Evolutionary conservation across 2,329 filamentous ascomycete species (phyloP).

Genomic region (Alternaria rosae): DNA sequence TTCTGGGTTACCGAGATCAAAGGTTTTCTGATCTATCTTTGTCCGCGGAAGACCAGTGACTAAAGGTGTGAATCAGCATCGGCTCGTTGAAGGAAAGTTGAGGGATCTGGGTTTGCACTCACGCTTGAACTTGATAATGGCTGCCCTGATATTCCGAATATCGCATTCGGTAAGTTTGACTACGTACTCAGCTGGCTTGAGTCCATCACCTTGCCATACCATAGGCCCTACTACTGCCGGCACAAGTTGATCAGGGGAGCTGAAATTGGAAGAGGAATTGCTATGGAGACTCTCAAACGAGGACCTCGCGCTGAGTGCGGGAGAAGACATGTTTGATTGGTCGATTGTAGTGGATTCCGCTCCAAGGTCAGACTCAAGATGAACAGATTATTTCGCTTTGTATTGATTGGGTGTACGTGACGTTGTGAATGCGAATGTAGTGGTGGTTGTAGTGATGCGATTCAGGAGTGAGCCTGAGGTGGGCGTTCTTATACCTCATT

Average conservation of each 20-base stretch:
- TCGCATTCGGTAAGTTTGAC: constrained; percentile 34
- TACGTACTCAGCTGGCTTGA: constrained; percentile 38
- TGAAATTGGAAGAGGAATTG: constrained; percentile 27
- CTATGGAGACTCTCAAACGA: constrained; percentile 45
- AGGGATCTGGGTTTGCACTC: constrained; percentile 12
- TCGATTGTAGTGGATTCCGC: not conserved
- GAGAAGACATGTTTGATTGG: constrained; percentile 31
- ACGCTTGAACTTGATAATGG: constrained; percentile 45
- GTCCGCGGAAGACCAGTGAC: constrained; percentile 29
- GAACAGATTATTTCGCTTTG: not conserved
- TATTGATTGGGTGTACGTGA: constrained; percentile 4
- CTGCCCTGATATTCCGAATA: constrained; percentile 40
- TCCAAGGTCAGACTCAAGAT: not conserved
- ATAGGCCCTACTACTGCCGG: constrained; percentile 40
- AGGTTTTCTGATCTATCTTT: constrained; percentile 33
- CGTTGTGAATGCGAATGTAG: not conserved
- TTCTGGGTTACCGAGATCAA: constrained; percentile 32
- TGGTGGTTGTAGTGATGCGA: not conserved
- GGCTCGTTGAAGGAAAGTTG: not conserved
- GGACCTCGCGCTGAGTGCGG: constrained; percentile 36
- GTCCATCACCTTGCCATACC: constrained; percentile 43
- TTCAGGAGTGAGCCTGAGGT: constrained; percentile 8
- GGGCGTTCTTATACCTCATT: constrained; percentile 12
- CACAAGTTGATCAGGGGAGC: constrained; percentile 40
- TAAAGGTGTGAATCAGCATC: constrained; percentile 7